A percentile compares a stretch with the other conserved stretches of the same genome.
These are phyloP conservation scores for Hyphopichia wangnamkhiaoensis DNA, from an alignment of 1,139 yeast species.

Conservation along the genomic window DNA sequence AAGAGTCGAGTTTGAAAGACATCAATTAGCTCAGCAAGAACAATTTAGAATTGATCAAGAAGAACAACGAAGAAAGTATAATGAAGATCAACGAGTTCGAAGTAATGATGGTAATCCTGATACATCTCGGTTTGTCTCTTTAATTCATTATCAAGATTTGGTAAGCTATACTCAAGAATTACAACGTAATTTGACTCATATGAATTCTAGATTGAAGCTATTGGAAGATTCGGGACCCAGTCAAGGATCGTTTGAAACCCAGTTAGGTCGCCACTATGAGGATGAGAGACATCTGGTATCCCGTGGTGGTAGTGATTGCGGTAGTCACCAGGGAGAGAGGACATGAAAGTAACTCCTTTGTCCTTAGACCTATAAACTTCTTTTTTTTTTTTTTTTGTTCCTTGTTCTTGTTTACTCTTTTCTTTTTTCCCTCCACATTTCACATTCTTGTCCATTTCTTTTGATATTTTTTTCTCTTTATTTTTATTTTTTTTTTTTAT, in stretches of 20 bases:
- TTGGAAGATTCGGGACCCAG: slow-evolving; percentile 15
- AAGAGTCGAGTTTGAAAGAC: slow-evolving; percentile 5
- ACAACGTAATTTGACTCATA: slow-evolving; percentile 27
- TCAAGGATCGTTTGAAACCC: not conserved
- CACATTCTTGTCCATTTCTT: too few relatives aligned
- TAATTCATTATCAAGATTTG: slow-evolving; percentile 35
- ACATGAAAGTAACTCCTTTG: too few relatives aligned
- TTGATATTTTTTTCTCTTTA: too few relatives aligned
- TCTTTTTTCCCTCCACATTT: too few relatives aligned
- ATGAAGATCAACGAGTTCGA: slow-evolving; percentile 3
- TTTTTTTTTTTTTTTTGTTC: too few relatives aligned
- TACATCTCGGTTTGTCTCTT: slow-evolving; percentile 17
- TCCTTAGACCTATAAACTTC: too few relatives aligned
- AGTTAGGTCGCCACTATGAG: not conserved
- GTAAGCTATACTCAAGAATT: slow-evolving; percentile 34
- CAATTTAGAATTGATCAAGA: slow-evolving; percentile 4
- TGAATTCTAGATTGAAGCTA: slow-evolving; percentile 24
- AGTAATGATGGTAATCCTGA: slow-evolving; percentile 6
- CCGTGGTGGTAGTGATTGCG: too few relatives aligned
- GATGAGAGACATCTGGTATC: too few relatives aligned
- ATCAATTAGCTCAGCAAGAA: slow-evolving; percentile 2
- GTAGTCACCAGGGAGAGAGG: too few relatives aligned
- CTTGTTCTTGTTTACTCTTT: too few relatives aligned
- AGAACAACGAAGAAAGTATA: not conserved
- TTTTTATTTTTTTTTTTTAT: too few relatives aligned